Base-by-base conservation (phyloP, 768 basidiomycete genomes). In the Suillus placidus region DNA sequence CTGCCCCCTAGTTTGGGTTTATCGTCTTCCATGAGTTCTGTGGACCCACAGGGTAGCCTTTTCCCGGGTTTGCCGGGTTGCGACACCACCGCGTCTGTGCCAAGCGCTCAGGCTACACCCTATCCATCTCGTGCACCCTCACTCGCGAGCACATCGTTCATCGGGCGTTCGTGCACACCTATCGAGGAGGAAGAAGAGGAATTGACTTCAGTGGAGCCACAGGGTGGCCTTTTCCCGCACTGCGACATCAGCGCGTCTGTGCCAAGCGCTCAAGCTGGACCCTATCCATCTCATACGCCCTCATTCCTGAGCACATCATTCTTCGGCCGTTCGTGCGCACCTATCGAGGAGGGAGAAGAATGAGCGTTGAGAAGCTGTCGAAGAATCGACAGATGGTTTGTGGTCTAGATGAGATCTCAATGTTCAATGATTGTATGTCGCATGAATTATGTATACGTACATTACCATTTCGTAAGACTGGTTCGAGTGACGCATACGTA, bases 371-470 rank as follows among this genome's bases (percentile, higher is more conserved):
- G 23, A 57, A 37, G 35, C n/a, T 2, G 26, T 26, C 26, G 26
- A 26, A 26, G 26, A 26, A 26, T 26, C 2, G 16, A 3, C 16
- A 3, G 7, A 30, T 26, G 49, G 13, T 49, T 23, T 49, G 26
- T 37, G n/a, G 37, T 7, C 35, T 38, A 2, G 10, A 55, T 23
- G n/a, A 12, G 9, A 58, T 12, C 26, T 60, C n/a, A 60, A 30
- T 26, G 26, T 26, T 26, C 16, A 26, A 26, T 26, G 23, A 2
- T 47, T 40, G 8, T 40, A 18, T 42, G 26, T 42, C 58, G 18
- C 58, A 54, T 62, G 51, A 64, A 65, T 60, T 74, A 75, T 73
- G 26, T 26, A 26, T 26, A 26, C 2, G 67, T 70, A 77, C 72
- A 68, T 61, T 68, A 70, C 70, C 72, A 64, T 71, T 73, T 65